Base-by-base conservation (phyloP, 2,329 filamentous ascomycete species). In the Phaeosphaeriaceae sp. region DNA sequence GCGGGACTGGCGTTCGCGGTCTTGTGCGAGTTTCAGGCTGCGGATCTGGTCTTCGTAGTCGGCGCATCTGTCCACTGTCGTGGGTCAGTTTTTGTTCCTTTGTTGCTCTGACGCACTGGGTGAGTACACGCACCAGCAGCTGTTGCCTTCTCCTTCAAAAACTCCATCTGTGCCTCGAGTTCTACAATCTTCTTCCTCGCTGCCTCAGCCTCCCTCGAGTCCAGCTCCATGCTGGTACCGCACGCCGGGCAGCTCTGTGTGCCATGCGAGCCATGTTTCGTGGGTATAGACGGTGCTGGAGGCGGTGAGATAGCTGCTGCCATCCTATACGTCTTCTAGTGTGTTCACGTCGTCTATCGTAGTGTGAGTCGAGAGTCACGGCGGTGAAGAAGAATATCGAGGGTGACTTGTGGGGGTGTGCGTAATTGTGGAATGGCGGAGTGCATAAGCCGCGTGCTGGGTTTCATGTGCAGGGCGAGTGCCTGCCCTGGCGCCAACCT, bases 41-140 rank as follows among this genome's bases (percentile, higher is more conserved):
- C 86, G 82, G 42, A 93, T 84, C 74, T 93, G 89, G 76, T 92
- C 90, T 78, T 94, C 91, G 82, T 92, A 93, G 80, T 92, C 89
- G 71, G 91, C 89, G 62, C 87, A 82, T 72, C 81, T 86, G 65
- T 83, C 81, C 49, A 82, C 84, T 85, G 56, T 51, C 22, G 19
- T 27, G 3, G 27, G 46, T 62, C 33, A 56, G 53, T 40, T 49
- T 57, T 22, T 40, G 53, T 40, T 49, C 56, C 27, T 40, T 41
- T 49, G 27, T 54, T n/a, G n/a, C n/a, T n/a, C n/a, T 42, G 24
- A 13, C 41, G 24, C 24, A 27, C n/a, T 13, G 21, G 15, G 19
- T 27, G 24, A 36, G 25, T 52, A 40, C 25, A 75, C 82, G 53
- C 77, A 86, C 84, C 83, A 64, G 84, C 82, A 56, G 87, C 86